Conservation (phyloP, 2,329 filamentous ascomycete species). For the Cladobotryum mycophilum region DNA sequence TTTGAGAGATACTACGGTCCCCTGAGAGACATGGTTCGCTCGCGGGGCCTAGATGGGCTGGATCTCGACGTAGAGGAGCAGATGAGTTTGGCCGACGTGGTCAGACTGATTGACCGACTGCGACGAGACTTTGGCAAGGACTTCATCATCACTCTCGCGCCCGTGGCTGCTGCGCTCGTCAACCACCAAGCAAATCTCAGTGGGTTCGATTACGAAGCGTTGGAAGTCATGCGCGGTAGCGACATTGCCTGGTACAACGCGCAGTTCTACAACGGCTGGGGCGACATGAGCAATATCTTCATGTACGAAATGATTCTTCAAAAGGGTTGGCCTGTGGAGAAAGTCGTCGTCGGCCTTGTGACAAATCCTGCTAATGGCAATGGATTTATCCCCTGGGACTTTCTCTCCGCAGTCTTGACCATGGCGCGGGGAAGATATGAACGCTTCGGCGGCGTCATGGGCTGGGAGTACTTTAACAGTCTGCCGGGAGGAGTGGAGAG, state of each 20-base stretch:
- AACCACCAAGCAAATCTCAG: constrained; percentile 56
- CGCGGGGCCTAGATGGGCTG: constrained; percentile 58
- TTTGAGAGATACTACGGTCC: constrained; percentile 73
- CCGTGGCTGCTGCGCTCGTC: constrained; percentile 68
- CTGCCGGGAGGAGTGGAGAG: constrained; percentile 54
- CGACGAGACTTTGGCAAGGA: constrained; percentile 60
- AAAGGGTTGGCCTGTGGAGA: constrained; percentile 64
- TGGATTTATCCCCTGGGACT: constrained; percentile 45
- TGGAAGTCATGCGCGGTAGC: constrained; percentile 60
- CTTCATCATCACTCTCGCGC: constrained; percentile 77
- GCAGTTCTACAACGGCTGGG: constrained; percentile 93
- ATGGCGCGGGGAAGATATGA: constrained; percentile 47
- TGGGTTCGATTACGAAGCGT: constrained; percentile 71
- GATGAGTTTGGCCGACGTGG: constrained; percentile 60
- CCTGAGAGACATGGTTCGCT: constrained; percentile 57
- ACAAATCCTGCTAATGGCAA: constrained; percentile 69
- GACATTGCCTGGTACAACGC: constrained; percentile 82
- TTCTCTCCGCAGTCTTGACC: constrained; percentile 37
- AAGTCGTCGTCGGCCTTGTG: constrained; percentile 73
- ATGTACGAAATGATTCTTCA: constrained; percentile 47
- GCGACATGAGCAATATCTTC: constrained; percentile 41
- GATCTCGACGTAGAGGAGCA: constrained; percentile 77
- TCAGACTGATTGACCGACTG: constrained; percentile 61
- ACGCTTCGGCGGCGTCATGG: constrained; percentile 80
- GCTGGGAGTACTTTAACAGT: constrained; percentile 93